phyloP scores from a whole-genome alignment of 1,284 basidiomycete genomes.

The Gomphus bonarii region DNA sequence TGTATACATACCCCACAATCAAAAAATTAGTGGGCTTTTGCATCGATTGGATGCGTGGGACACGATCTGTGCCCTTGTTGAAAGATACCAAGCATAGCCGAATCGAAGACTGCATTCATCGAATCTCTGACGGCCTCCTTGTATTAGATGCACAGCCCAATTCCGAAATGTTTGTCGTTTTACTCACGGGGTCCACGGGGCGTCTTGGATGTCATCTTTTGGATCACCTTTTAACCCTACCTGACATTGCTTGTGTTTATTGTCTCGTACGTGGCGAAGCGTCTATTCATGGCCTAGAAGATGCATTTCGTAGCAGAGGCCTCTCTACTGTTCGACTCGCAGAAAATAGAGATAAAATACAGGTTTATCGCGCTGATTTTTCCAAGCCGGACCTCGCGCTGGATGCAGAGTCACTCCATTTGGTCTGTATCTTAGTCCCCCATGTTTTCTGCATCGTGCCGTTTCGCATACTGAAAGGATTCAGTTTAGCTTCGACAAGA shows the following conservation, averaged over 20 bases:
- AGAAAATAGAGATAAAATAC: not conserved
- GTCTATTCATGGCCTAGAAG: not conserved
- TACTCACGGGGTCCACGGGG: constrained; percentile 26
- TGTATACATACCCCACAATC: constrained; percentile 7
- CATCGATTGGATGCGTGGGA: not conserved
- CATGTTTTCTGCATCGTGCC: not conserved
- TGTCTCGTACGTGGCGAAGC: not conserved
- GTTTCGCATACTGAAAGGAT: not conserved
- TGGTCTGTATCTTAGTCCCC: not conserved
- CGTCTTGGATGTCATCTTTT: constrained; percentile 18
- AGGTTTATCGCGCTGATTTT: constrained; percentile 15
- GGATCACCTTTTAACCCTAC: constrained; percentile 8
- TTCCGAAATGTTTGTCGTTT: constrained; percentile 14
- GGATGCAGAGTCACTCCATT: not conserved
- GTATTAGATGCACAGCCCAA: not conserved
- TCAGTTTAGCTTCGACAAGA: constrained; percentile 9
- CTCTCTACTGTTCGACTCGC: not conserved
- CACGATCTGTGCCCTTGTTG: not conserved
- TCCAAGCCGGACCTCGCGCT: constrained; percentile 18
- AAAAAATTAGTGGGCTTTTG: not conserved
- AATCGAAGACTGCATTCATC: not conserved
- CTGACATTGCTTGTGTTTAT: not conserved
- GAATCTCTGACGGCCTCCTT: not conserved
- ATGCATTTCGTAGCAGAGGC: not conserved
- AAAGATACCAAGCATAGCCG: not conserved